phyloP scores from a whole-genome alignment of 1,139 yeast genomes.

The Meyerozyma elateridarum region DNA sequence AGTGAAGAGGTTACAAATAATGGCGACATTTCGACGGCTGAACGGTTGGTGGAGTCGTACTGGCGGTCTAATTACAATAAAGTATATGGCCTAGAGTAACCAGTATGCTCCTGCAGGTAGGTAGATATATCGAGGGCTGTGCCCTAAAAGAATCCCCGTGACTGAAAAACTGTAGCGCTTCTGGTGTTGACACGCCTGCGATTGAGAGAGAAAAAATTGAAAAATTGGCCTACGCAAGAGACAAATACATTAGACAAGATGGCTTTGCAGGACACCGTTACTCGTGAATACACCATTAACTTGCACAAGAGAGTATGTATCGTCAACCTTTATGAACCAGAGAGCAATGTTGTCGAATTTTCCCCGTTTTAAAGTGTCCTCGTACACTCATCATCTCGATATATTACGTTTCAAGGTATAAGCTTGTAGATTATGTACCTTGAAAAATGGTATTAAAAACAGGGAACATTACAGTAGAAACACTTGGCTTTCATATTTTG shows the following conservation, averaged over 20 bases:
- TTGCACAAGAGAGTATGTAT: conserved; percentile 96
- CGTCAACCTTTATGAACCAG: no score
- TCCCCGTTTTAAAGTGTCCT: no score
- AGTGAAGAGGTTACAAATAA: background rate
- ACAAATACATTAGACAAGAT: conserved; percentile 42
- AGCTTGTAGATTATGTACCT: no score
- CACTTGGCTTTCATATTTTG: background rate
- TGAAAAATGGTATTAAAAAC: no score
- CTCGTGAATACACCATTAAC: conserved; percentile 99
- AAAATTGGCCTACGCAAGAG: conserved; percentile 8
- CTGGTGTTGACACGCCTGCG: conserved; percentile 4
- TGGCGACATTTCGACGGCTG: background rate
- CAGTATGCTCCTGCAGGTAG: no score
- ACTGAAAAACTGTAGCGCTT: background rate
- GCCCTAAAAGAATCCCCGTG: background rate
- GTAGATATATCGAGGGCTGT: conserved; percentile 1
- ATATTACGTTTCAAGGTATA: no score
- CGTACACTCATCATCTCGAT: no score
- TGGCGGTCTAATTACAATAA: conserved; percentile 7
- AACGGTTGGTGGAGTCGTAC: background rate
- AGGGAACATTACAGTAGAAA: background rate
- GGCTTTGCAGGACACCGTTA: conserved; percentile 99
- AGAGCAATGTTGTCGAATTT: no score
- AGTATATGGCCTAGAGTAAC: conserved; percentile 12
- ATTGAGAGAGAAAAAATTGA: conserved; percentile 6